A percentile compares a stretch with the other conserved stretches of the same genome.
These are phyloP conservation scores for Fusarium metavorans DNA, from an alignment of 2,329 filamentous ascomycete species.

Conservation along the genomic window DNA sequence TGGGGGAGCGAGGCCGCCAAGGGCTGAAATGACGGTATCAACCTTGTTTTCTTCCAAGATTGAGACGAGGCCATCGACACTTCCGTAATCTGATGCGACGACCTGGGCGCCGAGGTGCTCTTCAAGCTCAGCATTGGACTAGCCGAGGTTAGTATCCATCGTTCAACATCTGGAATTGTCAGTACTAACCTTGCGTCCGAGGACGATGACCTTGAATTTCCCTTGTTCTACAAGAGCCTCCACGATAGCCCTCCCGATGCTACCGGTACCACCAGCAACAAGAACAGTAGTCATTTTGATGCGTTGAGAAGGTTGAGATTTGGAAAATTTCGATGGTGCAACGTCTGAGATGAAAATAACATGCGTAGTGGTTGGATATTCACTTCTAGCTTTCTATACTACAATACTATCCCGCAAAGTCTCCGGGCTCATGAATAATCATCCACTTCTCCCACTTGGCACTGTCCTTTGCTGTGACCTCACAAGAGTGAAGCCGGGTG, in stretches of 20 bases:
- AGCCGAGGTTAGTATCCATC: not conserved
- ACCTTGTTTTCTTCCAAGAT: not conserved
- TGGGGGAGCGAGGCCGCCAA: not conserved
- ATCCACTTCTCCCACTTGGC: not conserved
- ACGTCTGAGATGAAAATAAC: not conserved
- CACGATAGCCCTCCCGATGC: not conserved
- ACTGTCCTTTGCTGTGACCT: not conserved
- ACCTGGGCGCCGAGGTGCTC: not conserved
- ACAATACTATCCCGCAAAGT: not conserved
- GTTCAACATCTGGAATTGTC: not conserved
- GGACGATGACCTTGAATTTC: not conserved
- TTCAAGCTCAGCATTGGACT: not conserved
- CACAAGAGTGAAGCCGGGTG: not conserved
- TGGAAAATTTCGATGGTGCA: not conserved
- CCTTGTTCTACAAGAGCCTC: not conserved
- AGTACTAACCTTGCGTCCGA: not conserved
- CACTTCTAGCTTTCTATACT: not conserved
- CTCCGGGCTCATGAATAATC: not conserved
- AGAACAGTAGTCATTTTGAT: not conserved
- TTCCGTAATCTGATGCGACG: not conserved
- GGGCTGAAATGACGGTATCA: not conserved
- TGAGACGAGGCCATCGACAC: not conserved
- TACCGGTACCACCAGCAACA: not conserved
- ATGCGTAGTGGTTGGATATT: not conserved
- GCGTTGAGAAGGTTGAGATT: not conserved